Percentiles rank a stretch among this genome's conserved stretches.
Conservation (phyloP, 2,329 filamentous ascomycete genomes). For the Colletotrichum plurivorum region DNA sequence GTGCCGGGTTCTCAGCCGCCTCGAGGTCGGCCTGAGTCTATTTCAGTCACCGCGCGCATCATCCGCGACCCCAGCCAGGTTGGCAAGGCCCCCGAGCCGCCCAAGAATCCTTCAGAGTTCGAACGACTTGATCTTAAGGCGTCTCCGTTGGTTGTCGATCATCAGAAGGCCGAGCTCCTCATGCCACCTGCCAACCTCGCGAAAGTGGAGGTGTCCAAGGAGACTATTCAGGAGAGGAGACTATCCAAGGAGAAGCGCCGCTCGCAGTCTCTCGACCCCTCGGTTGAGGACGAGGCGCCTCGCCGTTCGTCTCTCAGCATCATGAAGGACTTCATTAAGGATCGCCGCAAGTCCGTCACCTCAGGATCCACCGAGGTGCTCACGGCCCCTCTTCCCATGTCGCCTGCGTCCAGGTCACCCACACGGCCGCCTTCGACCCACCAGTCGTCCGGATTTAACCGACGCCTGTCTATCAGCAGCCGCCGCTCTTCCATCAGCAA, state of each 20-base stretch:
- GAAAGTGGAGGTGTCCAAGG: slow-evolving; percentile 51
- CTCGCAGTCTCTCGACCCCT: slow-evolving; percentile 53
- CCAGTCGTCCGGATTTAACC: slow-evolving; percentile 64
- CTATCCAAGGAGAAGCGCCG: slow-evolving; percentile 57
- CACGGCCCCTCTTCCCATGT: slow-evolving; percentile 43
- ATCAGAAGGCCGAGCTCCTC: slow-evolving; percentile 59
- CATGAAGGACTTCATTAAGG: slow-evolving; percentile 74
- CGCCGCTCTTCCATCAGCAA: slow-evolving; percentile 66
- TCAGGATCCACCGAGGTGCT: slow-evolving; percentile 61
- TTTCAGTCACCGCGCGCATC: slow-evolving; percentile 91
- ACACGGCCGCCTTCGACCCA: slow-evolving; percentile 63
- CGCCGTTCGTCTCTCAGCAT: slow-evolving; percentile 72
- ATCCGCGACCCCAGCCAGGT: slow-evolving; percentile 73
- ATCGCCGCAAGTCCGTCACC: slow-evolving; percentile 67
- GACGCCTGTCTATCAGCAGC: slow-evolving; percentile 76
- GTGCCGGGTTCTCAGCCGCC: slow-evolving; percentile 49
- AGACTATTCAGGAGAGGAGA: slow-evolving; percentile 64
- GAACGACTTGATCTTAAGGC: slow-evolving; percentile 68
- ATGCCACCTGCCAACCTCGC: slow-evolving; percentile 46
- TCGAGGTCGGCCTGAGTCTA: slow-evolving; percentile 76
- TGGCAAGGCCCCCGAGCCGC: slow-evolving; percentile 56
- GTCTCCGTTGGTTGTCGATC: slow-evolving; percentile 71
- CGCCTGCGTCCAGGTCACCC: slow-evolving; percentile 55
- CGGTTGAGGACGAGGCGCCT: slow-evolving; percentile 55
- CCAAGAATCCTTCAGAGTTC: slow-evolving; percentile 60